Conservation (phyloP, 805 yeast genomes). For the Monosporozyma yasuniensis region DNA sequence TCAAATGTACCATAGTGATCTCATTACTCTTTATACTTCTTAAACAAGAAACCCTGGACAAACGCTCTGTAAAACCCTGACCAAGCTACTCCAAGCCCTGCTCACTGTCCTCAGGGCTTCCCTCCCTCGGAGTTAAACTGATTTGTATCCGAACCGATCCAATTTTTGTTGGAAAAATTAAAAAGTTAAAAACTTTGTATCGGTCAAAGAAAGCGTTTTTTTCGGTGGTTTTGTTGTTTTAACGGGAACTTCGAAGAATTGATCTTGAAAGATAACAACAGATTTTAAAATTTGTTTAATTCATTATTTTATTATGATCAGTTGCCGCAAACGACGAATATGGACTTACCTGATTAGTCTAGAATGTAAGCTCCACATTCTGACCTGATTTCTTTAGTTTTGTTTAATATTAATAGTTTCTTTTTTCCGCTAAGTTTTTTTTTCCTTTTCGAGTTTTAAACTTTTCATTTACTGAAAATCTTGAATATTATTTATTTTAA, state of each 20-base stretch:
- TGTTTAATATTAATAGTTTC: too few relatives aligned
- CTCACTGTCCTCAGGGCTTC: neutral
- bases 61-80: neutral
- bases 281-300: neutral
- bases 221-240: neutral
- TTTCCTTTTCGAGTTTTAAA: neutral
- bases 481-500: neutral
- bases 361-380: too few relatives aligned
- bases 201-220: neutral
- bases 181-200: neutral
- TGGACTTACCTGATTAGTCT: too few relatives aligned
- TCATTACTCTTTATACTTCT: neutral
- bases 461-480: neutral
- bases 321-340: too few relatives aligned
- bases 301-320: neutral
- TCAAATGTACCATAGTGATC: neutral
- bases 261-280: neutral
- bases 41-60: neutral
- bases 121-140: neutral
- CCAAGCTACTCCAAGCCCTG: neutral
- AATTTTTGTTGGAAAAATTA: too few relatives aligned
- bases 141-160: neutral
- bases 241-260: neutral
- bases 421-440: neutral
- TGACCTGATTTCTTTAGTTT: too few relatives aligned